Percentiles rank a stretch among this genome's conserved stretches.
These are phyloP conservation scores for Prunus mongolica DNA, from an alignment of 306 rosid genomes.

Conservation along the genomic window DNA sequence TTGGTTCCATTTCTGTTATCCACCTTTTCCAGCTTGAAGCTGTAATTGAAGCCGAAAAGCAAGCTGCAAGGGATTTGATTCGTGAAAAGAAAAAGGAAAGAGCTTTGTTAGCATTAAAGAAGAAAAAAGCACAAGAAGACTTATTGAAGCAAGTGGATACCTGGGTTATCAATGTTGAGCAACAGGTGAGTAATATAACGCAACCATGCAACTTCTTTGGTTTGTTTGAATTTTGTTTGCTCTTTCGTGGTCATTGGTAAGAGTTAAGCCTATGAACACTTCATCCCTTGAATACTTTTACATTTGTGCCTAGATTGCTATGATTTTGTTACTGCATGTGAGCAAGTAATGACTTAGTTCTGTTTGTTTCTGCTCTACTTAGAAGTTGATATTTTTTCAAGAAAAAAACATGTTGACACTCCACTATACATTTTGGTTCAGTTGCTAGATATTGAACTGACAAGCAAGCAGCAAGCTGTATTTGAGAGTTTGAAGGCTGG, in stretches of 20 bases:
- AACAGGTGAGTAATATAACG: constrained; percentile 54
- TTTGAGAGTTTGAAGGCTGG: constrained; percentile 96
- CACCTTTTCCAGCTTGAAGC: constrained; percentile 68
- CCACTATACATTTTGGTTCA: constrained; percentile 34
- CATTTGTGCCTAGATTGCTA: background rate
- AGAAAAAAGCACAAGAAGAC: constrained; percentile 89
- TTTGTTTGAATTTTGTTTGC: background rate
- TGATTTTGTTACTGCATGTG: constrained; percentile 1
- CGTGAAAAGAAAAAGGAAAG: constrained; percentile 89
- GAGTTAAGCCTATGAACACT: background rate
- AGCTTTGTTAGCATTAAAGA: constrained; percentile 85
- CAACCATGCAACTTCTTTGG: background rate
- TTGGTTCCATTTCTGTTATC: background rate
- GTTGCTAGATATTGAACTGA: constrained; percentile 90
- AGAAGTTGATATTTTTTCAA: background rate
- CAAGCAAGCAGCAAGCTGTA: constrained; percentile 93
- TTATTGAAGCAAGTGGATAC: constrained; percentile 90
- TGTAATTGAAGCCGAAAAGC: constrained; percentile 94
- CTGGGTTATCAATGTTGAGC: constrained; percentile 95
- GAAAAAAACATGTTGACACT: background rate
- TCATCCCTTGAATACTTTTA: no score
- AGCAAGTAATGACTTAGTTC: background rate
- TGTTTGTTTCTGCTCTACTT: background rate
- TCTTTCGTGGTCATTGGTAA: background rate
- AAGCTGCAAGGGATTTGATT: constrained; percentile 88